Percentiles rank a stretch among this genome's conserved stretches.
Evolutionary conservation across 2,329 filamentous ascomycete genomes (phyloP).

Genomic region (Diplodia corticola): DNA sequence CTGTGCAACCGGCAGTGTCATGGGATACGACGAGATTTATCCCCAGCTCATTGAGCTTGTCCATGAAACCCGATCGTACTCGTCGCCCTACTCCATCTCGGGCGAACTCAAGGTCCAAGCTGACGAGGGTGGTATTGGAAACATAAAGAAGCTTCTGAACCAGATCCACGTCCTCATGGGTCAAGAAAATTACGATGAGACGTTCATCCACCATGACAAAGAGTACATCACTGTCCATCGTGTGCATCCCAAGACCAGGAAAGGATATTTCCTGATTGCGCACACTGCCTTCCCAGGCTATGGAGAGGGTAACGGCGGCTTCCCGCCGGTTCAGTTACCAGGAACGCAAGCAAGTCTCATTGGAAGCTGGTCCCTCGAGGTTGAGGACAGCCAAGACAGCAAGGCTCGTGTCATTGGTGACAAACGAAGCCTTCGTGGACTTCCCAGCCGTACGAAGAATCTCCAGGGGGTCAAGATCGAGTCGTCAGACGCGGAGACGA

Average conservation of each 20-base stretch:
- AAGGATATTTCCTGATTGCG: conserved; percentile 92
- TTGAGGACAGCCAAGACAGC: conserved; percentile 72
- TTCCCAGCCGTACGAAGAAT: conserved; percentile 79
- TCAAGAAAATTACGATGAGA: conserved; percentile 90
- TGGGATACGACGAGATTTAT: conserved; percentile 97
- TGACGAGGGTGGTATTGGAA: conserved; percentile 81
- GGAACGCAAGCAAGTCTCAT: conserved; percentile 84
- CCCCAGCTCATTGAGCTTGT: conserved; percentile 92
- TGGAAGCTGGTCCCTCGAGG: conserved; percentile 89
- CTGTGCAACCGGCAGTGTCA: conserved; percentile 91
- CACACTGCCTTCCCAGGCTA: conserved; percentile 95
- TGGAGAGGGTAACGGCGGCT: conserved; percentile 76
- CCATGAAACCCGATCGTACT: conserved; percentile 81
- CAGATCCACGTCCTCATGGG: conserved; percentile 96
- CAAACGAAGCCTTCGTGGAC: conserved; percentile 69
- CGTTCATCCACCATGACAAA: conserved; percentile 92
- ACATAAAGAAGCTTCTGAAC: conserved; percentile 89
- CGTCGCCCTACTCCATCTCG: conserved; percentile 68
- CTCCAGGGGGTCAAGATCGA: conserved; percentile 74
- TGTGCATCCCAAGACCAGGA: conserved; percentile 86
- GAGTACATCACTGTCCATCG: conserved; percentile 96
- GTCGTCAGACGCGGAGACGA: conserved; percentile 69
- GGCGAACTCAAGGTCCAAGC: conserved; percentile 62
- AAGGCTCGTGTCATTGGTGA: conserved; percentile 67
- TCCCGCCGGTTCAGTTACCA: conserved; percentile 75